These are phyloP conservation scores for Metschnikowia lunata DNA, from an alignment of 805 yeast genomes.

Conservation along the genomic window DNA sequence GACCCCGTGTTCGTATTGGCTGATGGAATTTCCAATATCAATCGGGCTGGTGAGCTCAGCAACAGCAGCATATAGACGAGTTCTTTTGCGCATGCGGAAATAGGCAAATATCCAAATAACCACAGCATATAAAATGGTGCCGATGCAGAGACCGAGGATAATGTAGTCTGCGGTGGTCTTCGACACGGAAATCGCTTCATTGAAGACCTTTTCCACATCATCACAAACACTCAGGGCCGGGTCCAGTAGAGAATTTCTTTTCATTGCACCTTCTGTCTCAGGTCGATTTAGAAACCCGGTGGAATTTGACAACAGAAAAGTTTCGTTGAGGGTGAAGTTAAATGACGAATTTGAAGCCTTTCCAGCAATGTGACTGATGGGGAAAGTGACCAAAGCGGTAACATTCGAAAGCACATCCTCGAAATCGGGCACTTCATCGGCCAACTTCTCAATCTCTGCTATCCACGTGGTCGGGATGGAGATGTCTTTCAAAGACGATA, in stretches of 20 bases:
- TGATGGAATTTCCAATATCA: constrained; percentile 10
- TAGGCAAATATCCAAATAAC: constrained; percentile 3
- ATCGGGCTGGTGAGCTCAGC: constrained; percentile 4
- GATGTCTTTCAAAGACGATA: constrained; percentile 33
- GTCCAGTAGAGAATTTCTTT: not conserved
- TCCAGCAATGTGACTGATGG: constrained; percentile 3
- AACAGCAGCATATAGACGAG: constrained; percentile 1
- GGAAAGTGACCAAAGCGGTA: constrained; percentile 40
- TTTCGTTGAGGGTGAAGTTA: constrained; percentile 4
- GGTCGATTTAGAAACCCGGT: not conserved
- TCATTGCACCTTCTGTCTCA: not conserved
- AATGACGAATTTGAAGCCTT: constrained; percentile 3
- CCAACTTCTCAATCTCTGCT: constrained; percentile 47
- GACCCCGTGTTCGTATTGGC: constrained; percentile 8
- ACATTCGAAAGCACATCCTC: constrained; percentile 59
- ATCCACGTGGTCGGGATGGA: constrained; percentile 65
- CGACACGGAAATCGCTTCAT: constrained; percentile 1
- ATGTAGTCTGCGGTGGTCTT: not conserved
- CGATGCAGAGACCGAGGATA: constrained; percentile 6
- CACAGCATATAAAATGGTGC: constrained; percentile 3
- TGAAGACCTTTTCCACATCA: constrained; percentile 1
- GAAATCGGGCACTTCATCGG: constrained; percentile 59
- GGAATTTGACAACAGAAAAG: not conserved
- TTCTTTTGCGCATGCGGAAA: constrained; percentile 1
- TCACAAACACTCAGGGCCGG: constrained; percentile 1